These are phyloP conservation scores for Glaciozyma martinii DNA, from an alignment of 768 basidiomycete genomes.

Conservation along the genomic window DNA sequence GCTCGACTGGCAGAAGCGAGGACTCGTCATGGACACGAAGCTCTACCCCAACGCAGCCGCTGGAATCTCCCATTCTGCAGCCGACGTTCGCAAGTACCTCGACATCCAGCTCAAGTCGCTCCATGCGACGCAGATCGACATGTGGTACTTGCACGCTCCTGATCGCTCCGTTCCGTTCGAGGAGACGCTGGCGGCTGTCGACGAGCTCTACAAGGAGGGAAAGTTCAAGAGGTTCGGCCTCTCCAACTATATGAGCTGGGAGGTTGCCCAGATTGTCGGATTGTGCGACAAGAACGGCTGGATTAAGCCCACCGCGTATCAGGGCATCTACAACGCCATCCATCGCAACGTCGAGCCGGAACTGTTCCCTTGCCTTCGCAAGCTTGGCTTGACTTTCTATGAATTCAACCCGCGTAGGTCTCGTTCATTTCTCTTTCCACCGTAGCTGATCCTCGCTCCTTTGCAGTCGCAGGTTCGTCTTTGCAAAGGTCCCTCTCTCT, in stretches of 20 bases:
- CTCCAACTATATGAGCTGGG: slow-evolving; percentile 39
- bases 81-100: slow-evolving; percentile 41
- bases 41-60: slow-evolving; percentile 43
- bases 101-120: slow-evolving; percentile 44
- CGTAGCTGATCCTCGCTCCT: neutral
- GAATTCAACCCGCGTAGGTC: slow-evolving; percentile 42
- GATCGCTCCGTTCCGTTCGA: slow-evolving; percentile 46
- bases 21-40: slow-evolving; percentile 55
- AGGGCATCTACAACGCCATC: slow-evolving; percentile 38
- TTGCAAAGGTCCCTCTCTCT: neutral
- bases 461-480: neutral
- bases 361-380: slow-evolving; percentile 43
- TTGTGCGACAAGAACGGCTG: slow-evolving; percentile 46
- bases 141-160: slow-evolving; percentile 46
- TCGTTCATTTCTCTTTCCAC: slow-evolving; percentile 32
- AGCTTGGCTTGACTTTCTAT: slow-evolving; percentile 42
- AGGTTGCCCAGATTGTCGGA: slow-evolving; percentile 46
- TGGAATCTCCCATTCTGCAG: slow-evolving; percentile 15
- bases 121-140: slow-evolving; percentile 46
- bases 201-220: slow-evolving; percentile 50
- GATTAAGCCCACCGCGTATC: slow-evolving; percentile 49
- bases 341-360: slow-evolving; percentile 44
- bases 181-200: slow-evolving; percentile 46
- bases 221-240: slow-evolving; percentile 43
- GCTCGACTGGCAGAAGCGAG: slow-evolving; percentile 46